Percentiles rank a stretch among this genome's conserved stretches.
Conservation (phyloP, 352 stramenopile species). For the Pythium brachiatum region DNA sequence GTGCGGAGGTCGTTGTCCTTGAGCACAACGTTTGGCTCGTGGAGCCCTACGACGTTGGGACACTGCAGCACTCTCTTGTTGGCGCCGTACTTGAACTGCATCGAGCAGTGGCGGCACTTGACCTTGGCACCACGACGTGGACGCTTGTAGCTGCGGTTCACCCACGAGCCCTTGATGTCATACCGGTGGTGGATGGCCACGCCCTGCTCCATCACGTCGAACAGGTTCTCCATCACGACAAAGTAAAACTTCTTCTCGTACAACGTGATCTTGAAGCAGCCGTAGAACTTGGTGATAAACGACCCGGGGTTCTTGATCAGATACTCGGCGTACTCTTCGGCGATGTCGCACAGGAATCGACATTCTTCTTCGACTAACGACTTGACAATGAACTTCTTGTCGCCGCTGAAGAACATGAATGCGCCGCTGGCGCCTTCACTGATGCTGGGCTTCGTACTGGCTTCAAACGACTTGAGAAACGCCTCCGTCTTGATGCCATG, state of each 20-base stretch:
- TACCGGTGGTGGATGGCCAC: slow-evolving; percentile 84
- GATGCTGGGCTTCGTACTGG: slow-evolving; percentile 86
- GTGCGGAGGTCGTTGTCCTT: slow-evolving; percentile 87
- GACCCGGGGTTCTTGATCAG: slow-evolving; percentile 68
- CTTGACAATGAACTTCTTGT: slow-evolving; percentile 91
- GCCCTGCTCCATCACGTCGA: slow-evolving; percentile 63
- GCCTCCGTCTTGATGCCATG: slow-evolving; percentile 61
- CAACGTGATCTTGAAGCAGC: slow-evolving; percentile 88
- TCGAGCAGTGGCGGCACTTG: slow-evolving; percentile 84
- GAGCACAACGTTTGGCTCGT: slow-evolving; percentile 84
- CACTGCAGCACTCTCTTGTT: slow-evolving; percentile 71
- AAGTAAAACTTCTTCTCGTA: slow-evolving; percentile 91
- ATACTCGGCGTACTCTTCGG: slow-evolving; percentile 85
- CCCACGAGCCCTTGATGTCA: slow-evolving; percentile 92
- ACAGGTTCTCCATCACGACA: slow-evolving; percentile 92
- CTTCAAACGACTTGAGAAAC: slow-evolving; percentile 75
- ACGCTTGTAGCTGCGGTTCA: slow-evolving; percentile 84
- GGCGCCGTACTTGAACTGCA: slow-evolving; percentile 79
- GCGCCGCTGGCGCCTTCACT: slow-evolving; percentile 87
- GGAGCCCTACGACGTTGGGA: slow-evolving; percentile 70
- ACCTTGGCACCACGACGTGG: slow-evolving; percentile 70
- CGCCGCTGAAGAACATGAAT: slow-evolving; percentile 92
- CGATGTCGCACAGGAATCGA: slow-evolving; percentile 80
- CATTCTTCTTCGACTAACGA: slow-evolving; percentile 83
- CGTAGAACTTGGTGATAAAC: slow-evolving; percentile 89